phyloP scores from a whole-genome alignment of 768 basidiomycete genomes.

The Suillus variegatus region DNA sequence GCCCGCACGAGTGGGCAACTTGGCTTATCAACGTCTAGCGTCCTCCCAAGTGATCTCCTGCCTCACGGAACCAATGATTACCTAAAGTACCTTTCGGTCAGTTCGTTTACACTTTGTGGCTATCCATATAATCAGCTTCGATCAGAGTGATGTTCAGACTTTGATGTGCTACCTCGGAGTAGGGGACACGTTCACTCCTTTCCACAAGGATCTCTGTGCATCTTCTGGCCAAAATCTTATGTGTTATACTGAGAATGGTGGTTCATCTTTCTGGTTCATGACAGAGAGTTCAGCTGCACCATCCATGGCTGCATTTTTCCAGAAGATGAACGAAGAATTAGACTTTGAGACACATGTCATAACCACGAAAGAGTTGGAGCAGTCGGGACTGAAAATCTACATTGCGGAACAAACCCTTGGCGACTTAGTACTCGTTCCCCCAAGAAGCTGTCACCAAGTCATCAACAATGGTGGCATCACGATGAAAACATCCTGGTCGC shows the following conservation, averaged over 20 bases:
- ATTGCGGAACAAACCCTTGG: conserved; percentile 73
- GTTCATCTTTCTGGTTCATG: conserved; percentile 88
- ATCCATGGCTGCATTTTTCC: conserved; percentile 59
- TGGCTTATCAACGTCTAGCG: conserved; percentile 56
- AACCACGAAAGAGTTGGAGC: conserved; percentile 60
- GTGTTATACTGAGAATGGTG: conserved; percentile 74
- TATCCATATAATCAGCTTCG: conserved; percentile 9
- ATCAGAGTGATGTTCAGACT: conserved; percentile 65
- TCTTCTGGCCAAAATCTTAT: conserved; percentile 87
- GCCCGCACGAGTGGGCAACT: conserved; percentile 63
- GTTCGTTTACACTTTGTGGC: conserved; percentile 34
- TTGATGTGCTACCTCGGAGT: conserved; percentile 86
- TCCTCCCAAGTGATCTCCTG: conserved; percentile 55
- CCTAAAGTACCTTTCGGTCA: conserved; percentile 52
- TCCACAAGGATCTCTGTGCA: conserved; percentile 83
- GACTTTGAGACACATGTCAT: conserved; percentile 75
- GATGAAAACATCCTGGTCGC: conserved; percentile 83
- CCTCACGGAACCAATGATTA: conserved; percentile 59
- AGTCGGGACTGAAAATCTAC: conserved; percentile 69
- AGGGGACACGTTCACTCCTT: conserved; percentile 82
- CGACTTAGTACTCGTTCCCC: conserved; percentile 80
- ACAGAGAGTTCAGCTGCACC: conserved; percentile 61
- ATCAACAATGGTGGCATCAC: conserved; percentile 80
- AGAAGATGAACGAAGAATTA: conserved; percentile 41
- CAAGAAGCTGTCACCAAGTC: conserved; percentile 82